Conservation (phyloP, 1,284 basidiomycete species). For the Rhodofomes roseus region DNA sequence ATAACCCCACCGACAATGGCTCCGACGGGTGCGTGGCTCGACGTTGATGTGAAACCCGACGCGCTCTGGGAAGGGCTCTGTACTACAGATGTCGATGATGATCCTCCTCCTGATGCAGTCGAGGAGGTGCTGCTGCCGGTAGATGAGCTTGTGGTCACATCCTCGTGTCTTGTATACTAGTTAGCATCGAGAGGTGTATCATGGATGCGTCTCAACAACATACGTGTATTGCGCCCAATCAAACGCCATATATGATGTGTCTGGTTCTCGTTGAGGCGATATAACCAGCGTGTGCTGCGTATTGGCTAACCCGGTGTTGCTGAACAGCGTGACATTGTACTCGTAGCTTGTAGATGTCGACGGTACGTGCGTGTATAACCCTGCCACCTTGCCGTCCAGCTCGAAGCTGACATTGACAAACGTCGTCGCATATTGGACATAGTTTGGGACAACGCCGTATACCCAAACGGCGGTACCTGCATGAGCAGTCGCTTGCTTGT, state of each 20-base stretch:
- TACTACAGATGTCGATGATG: neutral
- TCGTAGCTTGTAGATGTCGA: conserved; percentile 9
- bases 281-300: conserved; percentile 25
- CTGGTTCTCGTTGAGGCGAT: neutral
- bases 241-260: conserved; percentile 1
- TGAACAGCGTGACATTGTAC: conserved; percentile 26
- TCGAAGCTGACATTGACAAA: conserved; percentile 24
- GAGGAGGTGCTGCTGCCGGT: too few relatives aligned
- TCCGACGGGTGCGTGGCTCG: neutral
- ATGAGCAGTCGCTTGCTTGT: neutral
- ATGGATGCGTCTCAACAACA: neutral
- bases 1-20: conserved; percentile 1
- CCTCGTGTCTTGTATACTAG: neutral
- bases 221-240: conserved; percentile 4
- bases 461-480: conserved; percentile 12
- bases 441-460: conserved; percentile 26
- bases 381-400: conserved; percentile 19
- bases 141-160: neutral
- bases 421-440: conserved; percentile 15
- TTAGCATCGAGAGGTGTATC: neutral
- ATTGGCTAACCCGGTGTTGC: conserved; percentile 16
- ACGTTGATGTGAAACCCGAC: too few relatives aligned
- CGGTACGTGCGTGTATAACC: conserved; percentile 20
- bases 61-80: neutral
- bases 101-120: too few relatives aligned